These are phyloP conservation scores for Perilla frutescens DNA, from an alignment of 257 asterid species.

Conservation along the genomic window DNA sequence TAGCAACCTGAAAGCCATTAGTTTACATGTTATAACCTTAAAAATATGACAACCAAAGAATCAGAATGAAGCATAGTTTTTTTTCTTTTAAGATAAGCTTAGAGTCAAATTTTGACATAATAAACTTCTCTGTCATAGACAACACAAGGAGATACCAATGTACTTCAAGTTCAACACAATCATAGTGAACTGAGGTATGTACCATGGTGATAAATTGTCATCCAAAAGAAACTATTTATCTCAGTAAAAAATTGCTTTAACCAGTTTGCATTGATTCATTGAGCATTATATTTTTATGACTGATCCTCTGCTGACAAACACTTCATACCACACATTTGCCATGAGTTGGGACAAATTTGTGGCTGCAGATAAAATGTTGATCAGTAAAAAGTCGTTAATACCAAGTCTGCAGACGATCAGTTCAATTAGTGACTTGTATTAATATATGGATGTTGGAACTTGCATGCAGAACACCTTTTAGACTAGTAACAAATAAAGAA, in stretches of 20 bases:
- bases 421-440: background rate
- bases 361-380: background rate
- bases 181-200: background rate
- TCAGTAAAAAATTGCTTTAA: background rate
- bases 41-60: conserved; percentile 16
- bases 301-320: background rate
- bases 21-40: conserved; percentile 26
- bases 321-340: background rate
- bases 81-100: background rate
- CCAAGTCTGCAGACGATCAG: conserved; percentile 1
- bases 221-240: background rate
- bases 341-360: background rate
- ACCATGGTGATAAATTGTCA: background rate
- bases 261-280: background rate
- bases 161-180: background rate
- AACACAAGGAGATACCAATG: background rate
- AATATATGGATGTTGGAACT: background rate
- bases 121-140: background rate
- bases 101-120: background rate
- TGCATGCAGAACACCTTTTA: conserved; percentile 1
- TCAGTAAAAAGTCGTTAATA: background rate
- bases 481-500: conserved; percentile 16
- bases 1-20: conserved; percentile 71
- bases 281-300: conserved; percentile 12
- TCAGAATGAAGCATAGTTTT: conserved; percentile 9